phyloP scores from a whole-genome alignment of 148 eudicot species.

The Amaranthus cruentus region DNA sequence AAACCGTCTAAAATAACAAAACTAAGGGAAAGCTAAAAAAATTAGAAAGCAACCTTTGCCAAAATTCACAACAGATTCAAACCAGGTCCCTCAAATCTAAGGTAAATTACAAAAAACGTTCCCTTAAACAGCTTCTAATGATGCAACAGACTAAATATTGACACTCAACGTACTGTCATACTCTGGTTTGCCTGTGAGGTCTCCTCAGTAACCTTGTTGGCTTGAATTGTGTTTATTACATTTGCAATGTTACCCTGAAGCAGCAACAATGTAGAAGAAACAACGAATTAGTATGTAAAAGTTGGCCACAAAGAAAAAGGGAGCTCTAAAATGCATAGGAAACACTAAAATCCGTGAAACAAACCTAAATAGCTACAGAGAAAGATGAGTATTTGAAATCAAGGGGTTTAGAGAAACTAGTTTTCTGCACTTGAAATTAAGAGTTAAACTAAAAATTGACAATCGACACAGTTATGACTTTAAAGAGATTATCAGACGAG shows the following conservation, averaged over 20 bases:
- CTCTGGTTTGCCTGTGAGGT: conserved; percentile 55
- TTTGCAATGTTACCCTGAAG: conserved; percentile 60
- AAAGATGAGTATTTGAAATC: no score
- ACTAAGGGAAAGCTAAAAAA: neutral
- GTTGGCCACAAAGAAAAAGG: no score
- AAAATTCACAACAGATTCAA: conserved; percentile 3
- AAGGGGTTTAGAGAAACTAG: no score
- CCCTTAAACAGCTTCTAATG: neutral
- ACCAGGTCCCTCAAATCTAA: neutral
- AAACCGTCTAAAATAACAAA: neutral
- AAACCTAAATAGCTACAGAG: no score
- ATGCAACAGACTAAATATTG: neutral
- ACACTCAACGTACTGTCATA: conserved; percentile 45
- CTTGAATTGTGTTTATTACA: conserved; percentile 72
- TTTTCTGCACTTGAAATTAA: no score
- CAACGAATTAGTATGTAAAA: neutral
- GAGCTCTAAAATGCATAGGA: no score
- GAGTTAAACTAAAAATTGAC: no score
- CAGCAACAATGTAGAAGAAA: neutral
- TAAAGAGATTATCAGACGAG: no score
- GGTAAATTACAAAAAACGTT: conserved; percentile 15
- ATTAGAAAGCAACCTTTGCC: conserved; percentile 9
- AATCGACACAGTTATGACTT: no score
- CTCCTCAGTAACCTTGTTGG: conserved; percentile 75
- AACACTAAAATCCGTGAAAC: no score